These are phyloP conservation scores for Plenodomus tracheiphilus DNA, from an alignment of 2,329 filamentous ascomycete species.

Conservation along the genomic window DNA sequence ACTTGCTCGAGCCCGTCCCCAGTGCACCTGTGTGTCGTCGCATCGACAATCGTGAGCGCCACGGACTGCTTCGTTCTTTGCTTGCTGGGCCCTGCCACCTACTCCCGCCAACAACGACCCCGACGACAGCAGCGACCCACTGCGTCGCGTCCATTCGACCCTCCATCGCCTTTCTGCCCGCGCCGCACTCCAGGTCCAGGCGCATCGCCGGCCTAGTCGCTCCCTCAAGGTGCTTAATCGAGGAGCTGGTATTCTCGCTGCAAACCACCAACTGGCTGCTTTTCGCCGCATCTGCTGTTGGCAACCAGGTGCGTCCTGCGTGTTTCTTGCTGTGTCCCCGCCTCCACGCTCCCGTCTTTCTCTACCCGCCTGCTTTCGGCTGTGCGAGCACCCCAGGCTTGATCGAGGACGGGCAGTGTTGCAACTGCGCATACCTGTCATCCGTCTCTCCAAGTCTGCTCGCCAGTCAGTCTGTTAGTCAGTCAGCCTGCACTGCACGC, in stretches of 20 bases:
- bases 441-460: background rate
- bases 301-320: slow-evolving; percentile 38
- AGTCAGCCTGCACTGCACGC: background rate
- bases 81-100: background rate
- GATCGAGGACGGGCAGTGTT: background rate
- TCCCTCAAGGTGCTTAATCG: slow-evolving; percentile 47
- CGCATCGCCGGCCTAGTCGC: slow-evolving; percentile 43
- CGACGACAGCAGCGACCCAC: slow-evolving; percentile 7
- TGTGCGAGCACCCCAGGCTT: background rate
- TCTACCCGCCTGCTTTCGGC: slow-evolving; percentile 5
- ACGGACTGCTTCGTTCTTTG: background rate
- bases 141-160: slow-evolving; percentile 12
- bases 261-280: slow-evolving; percentile 31
- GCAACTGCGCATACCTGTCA: background rate
- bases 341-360: slow-evolving; percentile 6
- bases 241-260: slow-evolving; percentile 50
- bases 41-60: background rate
- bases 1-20: background rate
- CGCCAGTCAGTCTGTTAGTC: background rate
- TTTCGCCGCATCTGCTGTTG: slow-evolving; percentile 18
- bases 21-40: background rate
- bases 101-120: background rate
- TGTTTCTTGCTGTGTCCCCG: slow-evolving; percentile 20
- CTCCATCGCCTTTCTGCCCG: slow-evolving; percentile 16
- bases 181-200: slow-evolving; percentile 31